phyloP scores from a whole-genome alignment of 2,329 filamentous ascomycete genomes.

The Tolypocladium sp. region DNA sequence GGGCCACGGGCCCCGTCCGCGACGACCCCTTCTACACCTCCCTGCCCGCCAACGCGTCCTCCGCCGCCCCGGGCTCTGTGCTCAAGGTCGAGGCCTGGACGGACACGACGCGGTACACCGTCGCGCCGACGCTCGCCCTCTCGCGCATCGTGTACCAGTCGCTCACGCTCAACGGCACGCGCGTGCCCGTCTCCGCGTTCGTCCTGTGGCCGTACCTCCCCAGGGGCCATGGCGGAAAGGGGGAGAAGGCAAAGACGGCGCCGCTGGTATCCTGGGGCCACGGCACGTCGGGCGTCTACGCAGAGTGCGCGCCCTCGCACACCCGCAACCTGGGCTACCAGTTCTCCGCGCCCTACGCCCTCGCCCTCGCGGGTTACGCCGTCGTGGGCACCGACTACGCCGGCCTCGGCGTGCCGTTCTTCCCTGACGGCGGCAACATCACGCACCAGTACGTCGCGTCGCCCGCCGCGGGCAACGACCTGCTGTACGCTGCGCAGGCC shows the following conservation, averaged over 20 bases:
- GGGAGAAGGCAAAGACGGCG: background rate
- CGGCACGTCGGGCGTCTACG: conserved; percentile 31
- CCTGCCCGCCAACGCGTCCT: conserved; percentile 12
- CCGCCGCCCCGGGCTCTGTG: conserved; percentile 22
- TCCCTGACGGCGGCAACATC: conserved; percentile 22
- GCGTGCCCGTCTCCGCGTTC: conserved; percentile 37
- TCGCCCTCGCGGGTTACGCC: conserved; percentile 31
- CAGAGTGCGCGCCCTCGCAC: conserved; percentile 29
- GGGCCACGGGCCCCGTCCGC: conserved; percentile 19
- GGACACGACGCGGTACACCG: conserved; percentile 25
- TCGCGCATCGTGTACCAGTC: conserved; percentile 41
- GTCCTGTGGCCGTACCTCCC: conserved; percentile 36
- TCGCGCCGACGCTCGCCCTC: conserved; percentile 31
- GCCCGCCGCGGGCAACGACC: conserved; percentile 30
- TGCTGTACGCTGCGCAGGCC: conserved; percentile 31
- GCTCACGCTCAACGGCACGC: conserved; percentile 30
- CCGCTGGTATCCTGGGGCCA: conserved; percentile 33
- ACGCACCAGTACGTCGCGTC: conserved; percentile 29
- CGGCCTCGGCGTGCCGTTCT: conserved; percentile 28
- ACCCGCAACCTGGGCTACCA: conserved; percentile 30
- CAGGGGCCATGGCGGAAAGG: background rate
- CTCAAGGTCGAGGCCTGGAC: conserved; percentile 30
- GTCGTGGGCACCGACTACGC: conserved; percentile 36
- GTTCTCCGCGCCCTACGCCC: conserved; percentile 25
- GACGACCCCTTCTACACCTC: conserved; percentile 30